Evolutionary conservation across 345 rosid genomes (phyloP), one percentile per base, ranked within the genome.

Genomic region (Hibiscus tridactylites): DNA sequence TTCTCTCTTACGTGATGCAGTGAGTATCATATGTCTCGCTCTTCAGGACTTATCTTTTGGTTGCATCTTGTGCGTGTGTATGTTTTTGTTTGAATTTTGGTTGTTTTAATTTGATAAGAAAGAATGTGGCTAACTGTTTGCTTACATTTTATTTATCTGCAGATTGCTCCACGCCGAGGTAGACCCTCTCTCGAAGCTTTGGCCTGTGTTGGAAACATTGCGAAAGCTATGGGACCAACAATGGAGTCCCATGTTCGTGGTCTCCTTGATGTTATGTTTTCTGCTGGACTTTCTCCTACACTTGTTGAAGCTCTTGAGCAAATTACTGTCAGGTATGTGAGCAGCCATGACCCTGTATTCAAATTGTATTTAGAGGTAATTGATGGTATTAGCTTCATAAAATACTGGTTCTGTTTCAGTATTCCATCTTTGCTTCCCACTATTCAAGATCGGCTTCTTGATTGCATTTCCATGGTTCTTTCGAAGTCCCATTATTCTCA

Each of bases 151-250:
- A 53, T 71, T 77, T 75, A 76, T 59, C 6, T 80, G 70, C 78
- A 96, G 99, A 92, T 92, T 87, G 96, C 98, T 78, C 99, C 99
- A 60, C 98, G 99, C 58, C 87, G 88, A 79, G 99, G 96, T 78
- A 87, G 89, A 79, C 96, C 99, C 62, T 92, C 91, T 33, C 92
- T 88, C 10, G 98, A 95, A 85, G 99, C 99, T 78, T 82, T 92
- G 83, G 92, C 97, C 73, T 92, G 98, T 78, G 93, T 92, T 77
- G 98, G 99, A 74, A 96, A 91, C 83, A 88, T 96, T 31, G 97
- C 99, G 57, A 92, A 87, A 83, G 98, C 99, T 58, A 96, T 96
- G 98, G 96, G 98, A 42, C 78, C 79, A 68, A 82, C 75, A 37
- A 85, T 92, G 90, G 99, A 96, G 83, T 80, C 87, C 80, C 80